phyloP scores from a whole-genome alignment of 371 early-diverging fungal genomes.

The Smittium culicis region DNA sequence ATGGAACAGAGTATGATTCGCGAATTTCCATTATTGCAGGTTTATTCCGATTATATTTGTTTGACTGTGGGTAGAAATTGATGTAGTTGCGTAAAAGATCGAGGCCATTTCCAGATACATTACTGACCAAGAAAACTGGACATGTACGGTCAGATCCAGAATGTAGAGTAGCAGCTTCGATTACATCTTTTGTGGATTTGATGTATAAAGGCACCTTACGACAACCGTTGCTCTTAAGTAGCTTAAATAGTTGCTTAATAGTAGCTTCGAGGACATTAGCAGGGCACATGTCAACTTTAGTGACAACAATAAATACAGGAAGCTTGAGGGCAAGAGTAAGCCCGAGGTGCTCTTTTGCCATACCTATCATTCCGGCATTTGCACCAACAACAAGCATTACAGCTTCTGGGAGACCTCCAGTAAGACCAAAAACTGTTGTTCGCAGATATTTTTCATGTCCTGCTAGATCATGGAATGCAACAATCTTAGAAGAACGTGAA shows the following conservation, averaged over 20 bases:
- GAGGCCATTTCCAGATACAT: conserved; percentile 79
- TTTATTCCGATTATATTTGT: conserved; percentile 6
- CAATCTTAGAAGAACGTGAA: conserved; percentile 54
- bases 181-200: conserved; percentile 56
- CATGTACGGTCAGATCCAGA: conserved; percentile 77
- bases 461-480: conserved; percentile 78
- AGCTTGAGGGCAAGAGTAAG: conserved; percentile 68
- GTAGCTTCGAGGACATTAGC: conserved; percentile 66
- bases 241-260: conserved; percentile 60
- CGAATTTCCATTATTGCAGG: conserved; percentile 70
- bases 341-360: conserved; percentile 90
- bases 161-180: conserved; percentile 53
- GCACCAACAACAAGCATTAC: conserved; percentile 84
- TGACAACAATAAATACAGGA: conserved; percentile 79
- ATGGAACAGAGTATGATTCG: conserved; percentile 79
- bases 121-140: conserved; percentile 85
- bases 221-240: conserved; percentile 76
- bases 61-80: conserved; percentile 48
- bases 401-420: conserved; percentile 77
- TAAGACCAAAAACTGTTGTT: conserved; percentile 88
- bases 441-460: conserved; percentile 89
- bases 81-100: conserved; percentile 67
- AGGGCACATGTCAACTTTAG: conserved; percentile 87
- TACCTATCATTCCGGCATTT: conserved; percentile 82
- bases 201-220: conserved; percentile 83